Conservation (phyloP, 345 rosid genomes). For the thale cress (Arabidopsis thaliana) region TAIR10.1 NC_003070.9:25006001-25006500, state of each 20-base stretch:
- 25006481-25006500: conserved; percentile 44
- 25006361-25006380: conserved; percentile 37
- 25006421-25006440: conserved; percentile 39
- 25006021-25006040: conserved; percentile 44
- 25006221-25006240: neutral
- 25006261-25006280: conserved; percentile 14
- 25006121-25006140: conserved; percentile 10
- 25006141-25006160: neutral
- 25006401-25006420: neutral
- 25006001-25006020: conserved; percentile 9
- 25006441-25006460: conserved; percentile 27
- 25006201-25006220: conserved; percentile 4
- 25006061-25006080: neutral
- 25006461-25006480: neutral
- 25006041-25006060: conserved; percentile 25
- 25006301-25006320: neutral
- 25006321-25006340: neutral
- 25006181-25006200: neutral
- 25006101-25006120: conserved; percentile 29
- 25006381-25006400: conserved; percentile 43
- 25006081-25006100: neutral
- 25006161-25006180: neutral
- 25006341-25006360: conserved; percentile 26
- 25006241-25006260: neutral
- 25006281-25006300: conserved; percentile 42